Base-by-base conservation (phyloP, 2,329 filamentous ascomycete genomes). In the Pseudocercospora cruenta region DNA sequence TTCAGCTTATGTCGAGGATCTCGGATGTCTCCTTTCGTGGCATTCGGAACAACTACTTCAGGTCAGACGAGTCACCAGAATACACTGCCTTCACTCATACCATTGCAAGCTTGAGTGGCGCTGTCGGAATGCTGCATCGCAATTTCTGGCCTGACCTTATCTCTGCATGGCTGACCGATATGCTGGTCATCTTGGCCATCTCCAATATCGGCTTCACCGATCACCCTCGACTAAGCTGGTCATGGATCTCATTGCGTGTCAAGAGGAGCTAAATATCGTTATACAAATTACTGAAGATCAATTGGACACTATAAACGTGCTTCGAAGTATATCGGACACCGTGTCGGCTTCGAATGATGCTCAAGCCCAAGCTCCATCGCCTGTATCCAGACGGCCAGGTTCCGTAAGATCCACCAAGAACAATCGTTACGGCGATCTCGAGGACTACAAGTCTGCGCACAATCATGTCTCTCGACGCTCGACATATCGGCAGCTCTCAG, bases 221-320 rank as follows among this genome's bases (percentile, higher is more conserved):
- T 73, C 76, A 22, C 79, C 80, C 2, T 81, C 77, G 43, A 81
- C 80, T 6, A 81, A 80, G 58, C 72, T 82, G 2, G 79, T 81
- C 8, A 81, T 81, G 78, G 79, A 82, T 65, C 75, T 82, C 3
- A 75, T 82, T 1, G 78, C 81, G 43, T 79, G 79, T 10, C 80
- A 81, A 65, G 80, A 82, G 71, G 79, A 82, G 63, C 72, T 82
- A 2, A 81, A 80, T 63, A 81, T 82, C 33, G 78, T 82, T 26
- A 79, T 81, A n/a, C 77, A 80, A 16, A 78, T 81, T 45, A 81
- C 77, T 66, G 75, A 81, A 57, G 76, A 81, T 64, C 80, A 82
- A 59, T 75, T 80, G 21, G 76, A 80, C 10, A 72, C 80, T 6
- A 75, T 81, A 31, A 66, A 67, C 1, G 72, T 72, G 26, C 64